Evolutionary conservation across 495 filamentous ascomycete species (phyloP).

Genomic region (Penicillium steckii): DNA sequence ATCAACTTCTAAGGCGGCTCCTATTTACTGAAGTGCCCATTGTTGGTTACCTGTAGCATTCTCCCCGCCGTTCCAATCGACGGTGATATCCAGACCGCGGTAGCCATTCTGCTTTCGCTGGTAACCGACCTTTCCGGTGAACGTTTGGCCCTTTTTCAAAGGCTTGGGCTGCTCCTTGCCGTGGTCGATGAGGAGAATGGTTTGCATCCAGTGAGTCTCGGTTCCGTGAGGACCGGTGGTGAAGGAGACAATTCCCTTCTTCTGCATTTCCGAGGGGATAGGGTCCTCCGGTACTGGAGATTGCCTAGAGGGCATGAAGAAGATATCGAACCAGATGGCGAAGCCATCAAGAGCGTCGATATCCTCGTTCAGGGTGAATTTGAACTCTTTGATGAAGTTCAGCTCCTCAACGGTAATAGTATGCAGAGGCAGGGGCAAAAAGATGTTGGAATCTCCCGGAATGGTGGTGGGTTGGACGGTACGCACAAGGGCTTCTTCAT

Average conservation of each 20-base stretch:
- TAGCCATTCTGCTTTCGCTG: constrained; percentile 46
- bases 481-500: constrained; percentile 60
- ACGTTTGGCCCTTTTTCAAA: constrained; percentile 49
- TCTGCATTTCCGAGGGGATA: constrained; percentile 41
- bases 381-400: constrained; percentile 55
- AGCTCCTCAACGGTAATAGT: constrained; percentile 56
- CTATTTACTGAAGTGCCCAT: constrained; percentile 36
- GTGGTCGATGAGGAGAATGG: constrained; percentile 46
- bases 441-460: constrained; percentile 46
- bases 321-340: constrained; percentile 64
- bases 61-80: constrained; percentile 44
- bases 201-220: constrained; percentile 57
- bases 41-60: constrained; percentile 34
- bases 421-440: constrained; percentile 56
- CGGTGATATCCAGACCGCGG: constrained; percentile 46
- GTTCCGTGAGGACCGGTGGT: constrained; percentile 51
- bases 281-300: constrained; percentile 44
- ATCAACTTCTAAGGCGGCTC: constrained; percentile 3
- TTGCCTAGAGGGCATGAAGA: constrained; percentile 53
- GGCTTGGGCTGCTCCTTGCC: constrained; percentile 29
- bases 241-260: constrained; percentile 50
- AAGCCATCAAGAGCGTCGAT: constrained; percentile 59
- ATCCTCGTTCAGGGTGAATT: constrained; percentile 51
- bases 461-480: constrained; percentile 41
- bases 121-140: constrained; percentile 49